Percentiles rank a stretch among this genome's conserved stretches.
phyloP scores from a whole-genome alignment of 1,284 basidiomycete genomes.

The Apiotrichum porosum region DNA sequence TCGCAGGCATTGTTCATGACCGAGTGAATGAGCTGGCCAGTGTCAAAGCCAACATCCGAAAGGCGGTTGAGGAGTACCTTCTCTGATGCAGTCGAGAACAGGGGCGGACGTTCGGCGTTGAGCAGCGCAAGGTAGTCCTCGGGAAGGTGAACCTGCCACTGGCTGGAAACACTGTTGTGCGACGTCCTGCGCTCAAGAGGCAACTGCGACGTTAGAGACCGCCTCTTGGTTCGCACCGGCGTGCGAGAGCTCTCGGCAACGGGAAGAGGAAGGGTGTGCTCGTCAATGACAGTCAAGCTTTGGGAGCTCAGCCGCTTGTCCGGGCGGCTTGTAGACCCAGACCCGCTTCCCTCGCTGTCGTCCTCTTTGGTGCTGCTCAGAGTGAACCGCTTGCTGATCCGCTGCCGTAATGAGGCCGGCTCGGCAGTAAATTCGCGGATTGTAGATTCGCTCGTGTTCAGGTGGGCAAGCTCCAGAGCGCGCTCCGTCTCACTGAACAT shows the following conservation, averaged over 20 bases:
- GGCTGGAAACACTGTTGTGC: slow-evolving; percentile 31
- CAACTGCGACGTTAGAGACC: slow-evolving; percentile 77
- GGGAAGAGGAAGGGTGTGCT: slow-evolving; percentile 40
- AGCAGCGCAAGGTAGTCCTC: slow-evolving; percentile 67
- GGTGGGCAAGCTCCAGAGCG: slow-evolving; percentile 37
- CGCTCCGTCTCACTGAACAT: slow-evolving; percentile 32
- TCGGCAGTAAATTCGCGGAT: slow-evolving; percentile 31
- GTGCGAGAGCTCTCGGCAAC: slow-evolving; percentile 61
- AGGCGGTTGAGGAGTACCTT: slow-evolving; percentile 72
- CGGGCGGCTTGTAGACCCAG: slow-evolving; percentile 4
- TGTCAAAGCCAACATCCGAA: slow-evolving; percentile 78
- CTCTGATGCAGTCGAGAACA: slow-evolving; percentile 79
- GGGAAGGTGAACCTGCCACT: slow-evolving; percentile 38
- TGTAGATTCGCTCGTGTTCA: slow-evolving; percentile 50
- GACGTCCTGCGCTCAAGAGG: slow-evolving; percentile 49
- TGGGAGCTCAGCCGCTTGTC: slow-evolving; percentile 47
- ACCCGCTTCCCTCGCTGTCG: slow-evolving; percentile 13
- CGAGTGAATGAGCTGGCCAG: slow-evolving; percentile 88
- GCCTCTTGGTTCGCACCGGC: slow-evolving; percentile 87
- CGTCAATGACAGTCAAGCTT: slow-evolving; percentile 28
- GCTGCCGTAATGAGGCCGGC: slow-evolving; percentile 5
- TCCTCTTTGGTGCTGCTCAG: slow-evolving; percentile 36
- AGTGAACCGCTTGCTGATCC: slow-evolving; percentile 10
- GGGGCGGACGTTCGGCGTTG: slow-evolving; percentile 64
- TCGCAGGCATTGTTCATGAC: slow-evolving; percentile 91